Conservation (phyloP, 2,329 filamentous ascomycete genomes). For the Penicillium nordicum region DNA sequence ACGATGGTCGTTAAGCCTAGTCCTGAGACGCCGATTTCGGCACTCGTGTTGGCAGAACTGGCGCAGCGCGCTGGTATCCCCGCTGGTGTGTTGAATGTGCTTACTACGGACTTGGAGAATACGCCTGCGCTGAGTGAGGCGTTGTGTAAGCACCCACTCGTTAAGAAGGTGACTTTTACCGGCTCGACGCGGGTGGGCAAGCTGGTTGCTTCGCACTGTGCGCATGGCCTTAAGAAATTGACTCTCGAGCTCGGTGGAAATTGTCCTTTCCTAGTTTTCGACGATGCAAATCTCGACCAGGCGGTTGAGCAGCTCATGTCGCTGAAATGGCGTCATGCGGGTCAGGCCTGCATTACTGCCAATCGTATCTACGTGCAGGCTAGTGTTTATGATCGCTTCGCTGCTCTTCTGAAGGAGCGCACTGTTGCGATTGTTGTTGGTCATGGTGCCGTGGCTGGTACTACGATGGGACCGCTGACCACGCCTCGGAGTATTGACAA, state of each 20-base stretch:
- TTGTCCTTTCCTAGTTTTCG: constrained; percentile 63
- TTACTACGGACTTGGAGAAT: constrained; percentile 51
- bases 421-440: constrained; percentile 55
- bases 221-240: constrained; percentile 60
- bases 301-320: constrained; percentile 41
- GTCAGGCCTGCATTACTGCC: constrained; percentile 46
- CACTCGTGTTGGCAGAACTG: constrained; percentile 52
- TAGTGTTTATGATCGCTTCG: constrained; percentile 51
- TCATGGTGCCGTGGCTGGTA: constrained; percentile 54
- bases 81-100: constrained; percentile 58
- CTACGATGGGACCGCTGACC: constrained; percentile 60
- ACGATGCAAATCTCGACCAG: constrained; percentile 59
- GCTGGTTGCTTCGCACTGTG: constrained; percentile 58
- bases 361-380: constrained; percentile 47
- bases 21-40: constrained; percentile 62
- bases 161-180: constrained; percentile 62
- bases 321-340: constrained; percentile 44
- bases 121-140: constrained; percentile 44
- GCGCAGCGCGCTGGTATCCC: constrained; percentile 57
- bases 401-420: constrained; percentile 52
- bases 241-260: constrained; percentile 64
- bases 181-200: constrained; percentile 61
- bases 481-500: constrained; percentile 56
- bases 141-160: constrained; percentile 54
- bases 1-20: constrained; percentile 72